These are phyloP conservation scores for Tetrapisispora pingtungensis DNA, from an alignment of 805 yeast species.

Conservation along the genomic window DNA sequence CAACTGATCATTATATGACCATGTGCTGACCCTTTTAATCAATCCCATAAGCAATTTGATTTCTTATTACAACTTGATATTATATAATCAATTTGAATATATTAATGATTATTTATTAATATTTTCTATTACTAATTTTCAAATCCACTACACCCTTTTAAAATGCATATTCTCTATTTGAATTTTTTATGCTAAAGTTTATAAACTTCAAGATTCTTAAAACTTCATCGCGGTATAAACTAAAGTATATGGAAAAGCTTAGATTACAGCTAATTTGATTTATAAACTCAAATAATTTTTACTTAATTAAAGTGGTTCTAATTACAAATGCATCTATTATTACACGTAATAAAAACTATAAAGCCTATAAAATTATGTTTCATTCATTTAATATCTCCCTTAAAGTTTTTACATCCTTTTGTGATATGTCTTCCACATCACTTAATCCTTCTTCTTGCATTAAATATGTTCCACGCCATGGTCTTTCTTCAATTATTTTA, in stretches of 20 bases:
- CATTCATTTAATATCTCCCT: background rate
- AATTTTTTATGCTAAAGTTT: background rate
- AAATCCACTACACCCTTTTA: too few relatives aligned
- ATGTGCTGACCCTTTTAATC: constrained; percentile 24
- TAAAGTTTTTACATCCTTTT: constrained; percentile 1
- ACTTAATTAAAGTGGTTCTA: too few relatives aligned
- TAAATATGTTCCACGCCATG: constrained; percentile 24
- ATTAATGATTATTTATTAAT: too few relatives aligned
- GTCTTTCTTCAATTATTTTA: constrained; percentile 8
- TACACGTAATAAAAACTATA: background rate
- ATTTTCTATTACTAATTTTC: too few relatives aligned
- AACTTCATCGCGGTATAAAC: background rate
- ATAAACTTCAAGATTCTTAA: background rate
- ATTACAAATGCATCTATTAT: too few relatives aligned
- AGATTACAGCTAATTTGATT: too few relatives aligned
- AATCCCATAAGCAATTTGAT: constrained; percentile 18
- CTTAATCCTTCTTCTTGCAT: constrained; percentile 27
- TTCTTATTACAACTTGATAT: too few relatives aligned
- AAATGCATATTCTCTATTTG: too few relatives aligned
- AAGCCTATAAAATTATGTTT: background rate
- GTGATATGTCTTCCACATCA: constrained; percentile 21
- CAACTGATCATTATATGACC: constrained; percentile 24
- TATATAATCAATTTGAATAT: too few relatives aligned
- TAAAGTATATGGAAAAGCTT: too few relatives aligned
- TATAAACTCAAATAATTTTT: too few relatives aligned